Conservation (phyloP, 495 filamentous ascomycete genomes). For the Aspergillus bertholletiae region DNA sequence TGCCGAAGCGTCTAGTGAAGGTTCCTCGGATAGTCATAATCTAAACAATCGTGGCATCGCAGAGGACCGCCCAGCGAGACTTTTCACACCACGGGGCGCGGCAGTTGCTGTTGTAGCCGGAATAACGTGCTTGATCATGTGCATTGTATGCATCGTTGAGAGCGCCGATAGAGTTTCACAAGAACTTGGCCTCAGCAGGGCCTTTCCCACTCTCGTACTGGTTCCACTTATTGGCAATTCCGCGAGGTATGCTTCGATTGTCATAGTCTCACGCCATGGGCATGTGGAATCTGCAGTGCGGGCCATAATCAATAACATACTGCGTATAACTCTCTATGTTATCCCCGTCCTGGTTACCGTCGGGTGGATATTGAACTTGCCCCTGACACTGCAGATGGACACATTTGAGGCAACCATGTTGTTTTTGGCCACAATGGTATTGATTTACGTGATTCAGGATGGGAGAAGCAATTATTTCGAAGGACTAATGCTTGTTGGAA, state of each 20-base stretch:
- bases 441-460: constrained; percentile 51
- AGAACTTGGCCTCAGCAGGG: constrained; percentile 11
- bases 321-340: constrained; percentile 31
- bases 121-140: constrained; percentile 16
- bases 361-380: constrained; percentile 30
- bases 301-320: constrained; percentile 20
- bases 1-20: neutral
- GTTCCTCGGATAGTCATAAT: neutral
- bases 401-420: constrained; percentile 34
- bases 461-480: constrained; percentile 65
- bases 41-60: neutral
- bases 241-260: constrained; percentile 18
- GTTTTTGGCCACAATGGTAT: constrained; percentile 31
- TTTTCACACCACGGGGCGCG: constrained; percentile 5
- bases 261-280: constrained; percentile 13
- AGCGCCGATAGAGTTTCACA: constrained; percentile 15
- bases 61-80: neutral
- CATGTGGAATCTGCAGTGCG: constrained; percentile 24
- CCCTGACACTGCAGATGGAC: constrained; percentile 31
- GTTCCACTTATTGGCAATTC: constrained; percentile 27
- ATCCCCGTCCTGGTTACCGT: constrained; percentile 34
- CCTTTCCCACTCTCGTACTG: constrained; percentile 22
- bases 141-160: constrained; percentile 21
- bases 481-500: constrained; percentile 23
- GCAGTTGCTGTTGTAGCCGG: constrained; percentile 10